phyloP scores from a whole-genome alignment of 306 rosid genomes.

The Cajanus cajan region DNA sequence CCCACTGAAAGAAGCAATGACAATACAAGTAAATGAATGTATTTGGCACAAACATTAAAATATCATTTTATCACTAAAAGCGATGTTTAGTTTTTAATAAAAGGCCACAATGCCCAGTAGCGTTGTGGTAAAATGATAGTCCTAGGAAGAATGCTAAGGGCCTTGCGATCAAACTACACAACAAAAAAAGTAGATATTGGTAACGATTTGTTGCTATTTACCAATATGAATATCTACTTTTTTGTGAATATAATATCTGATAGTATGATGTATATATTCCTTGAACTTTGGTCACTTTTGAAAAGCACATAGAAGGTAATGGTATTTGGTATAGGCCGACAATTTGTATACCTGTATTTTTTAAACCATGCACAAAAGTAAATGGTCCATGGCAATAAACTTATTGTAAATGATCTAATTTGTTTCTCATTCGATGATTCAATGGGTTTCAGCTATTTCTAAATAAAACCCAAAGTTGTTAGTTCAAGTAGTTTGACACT shows the following conservation, averaged over 20 bases:
- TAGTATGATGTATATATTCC: too few species aligned
- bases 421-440: conserved; percentile 13
- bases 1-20: conserved; percentile 76
- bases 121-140: neutral
- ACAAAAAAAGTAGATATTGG: too few species aligned
- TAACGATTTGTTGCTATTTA: too few species aligned
- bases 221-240: too few species aligned
- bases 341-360: too few species aligned
- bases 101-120: neutral
- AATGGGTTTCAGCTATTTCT: neutral
- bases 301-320: too few species aligned
- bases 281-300: too few species aligned
- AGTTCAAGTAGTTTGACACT: too few species aligned
- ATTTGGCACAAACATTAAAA: conserved; percentile 19
- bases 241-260: too few species aligned
- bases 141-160: conserved; percentile 2
- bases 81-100: neutral
- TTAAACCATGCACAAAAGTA: too few species aligned
- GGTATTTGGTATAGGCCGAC: too few species aligned
- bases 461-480: too few species aligned
- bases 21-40: conserved; percentile 30
- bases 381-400: neutral
- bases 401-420: neutral
- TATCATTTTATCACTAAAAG: neutral
- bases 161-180: neutral